phyloP scores from a whole-genome alignment of 331 rosid species.

The Arachis monticola region DNA sequence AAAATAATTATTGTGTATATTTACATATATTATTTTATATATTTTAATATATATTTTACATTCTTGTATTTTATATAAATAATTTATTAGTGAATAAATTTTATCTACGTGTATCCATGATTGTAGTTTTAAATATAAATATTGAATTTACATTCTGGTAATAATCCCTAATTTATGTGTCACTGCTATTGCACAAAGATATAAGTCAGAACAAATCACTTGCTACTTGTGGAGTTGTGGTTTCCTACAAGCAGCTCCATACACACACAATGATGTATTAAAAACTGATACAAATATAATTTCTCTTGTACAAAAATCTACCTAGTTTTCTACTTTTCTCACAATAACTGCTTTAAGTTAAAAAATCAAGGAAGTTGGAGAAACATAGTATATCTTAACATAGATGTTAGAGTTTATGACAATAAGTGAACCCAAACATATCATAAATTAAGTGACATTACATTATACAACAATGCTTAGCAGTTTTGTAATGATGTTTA shows the following conservation, averaged over 20 bases:
- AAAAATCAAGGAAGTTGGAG: not conserved
- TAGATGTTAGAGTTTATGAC: not conserved
- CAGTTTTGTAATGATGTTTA: conserved; percentile 59
- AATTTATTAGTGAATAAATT: no score
- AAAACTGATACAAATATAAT: no score
- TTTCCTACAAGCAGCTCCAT: conserved; percentile 35
- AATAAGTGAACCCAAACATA: not conserved
- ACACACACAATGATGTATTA: no score
- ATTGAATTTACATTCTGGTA: not conserved
- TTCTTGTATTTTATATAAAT: no score
- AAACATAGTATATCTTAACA: not conserved
- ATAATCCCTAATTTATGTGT: not conserved
- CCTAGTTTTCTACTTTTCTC: no score
- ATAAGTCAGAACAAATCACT: conserved; percentile 17
- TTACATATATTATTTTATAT: no score
- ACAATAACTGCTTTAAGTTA: no score
- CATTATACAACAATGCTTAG: conserved; percentile 36
- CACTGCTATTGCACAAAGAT: conserved; percentile 18
- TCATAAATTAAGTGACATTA: conserved; percentile 5
- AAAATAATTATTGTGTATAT: no score
- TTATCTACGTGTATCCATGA: no score
- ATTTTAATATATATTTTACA: no score
- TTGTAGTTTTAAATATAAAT: not conserved
- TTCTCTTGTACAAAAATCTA: no score
- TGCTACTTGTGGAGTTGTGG: conserved; percentile 49